These are phyloP conservation scores for Eugenia klotzschiana DNA, from an alignment of 441 rosid species.

Conservation along the genomic window DNA sequence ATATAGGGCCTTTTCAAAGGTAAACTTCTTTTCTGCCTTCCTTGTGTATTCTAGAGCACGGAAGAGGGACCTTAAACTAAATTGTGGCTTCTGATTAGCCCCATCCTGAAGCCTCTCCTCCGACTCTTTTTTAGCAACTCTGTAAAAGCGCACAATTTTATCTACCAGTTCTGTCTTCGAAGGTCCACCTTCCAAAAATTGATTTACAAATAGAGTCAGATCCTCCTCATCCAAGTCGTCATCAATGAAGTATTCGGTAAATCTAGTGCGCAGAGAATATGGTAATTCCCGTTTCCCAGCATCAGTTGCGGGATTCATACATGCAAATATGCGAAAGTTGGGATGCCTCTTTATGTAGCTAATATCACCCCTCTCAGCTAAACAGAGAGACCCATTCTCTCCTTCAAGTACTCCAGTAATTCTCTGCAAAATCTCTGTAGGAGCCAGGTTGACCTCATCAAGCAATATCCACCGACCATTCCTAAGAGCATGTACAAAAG, in stretches of 20 bases:
- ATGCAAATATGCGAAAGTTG: constrained; percentile 79
- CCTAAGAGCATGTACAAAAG: constrained; percentile 80
- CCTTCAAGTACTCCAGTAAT: constrained; percentile 91
- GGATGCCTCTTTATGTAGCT: constrained; percentile 58
- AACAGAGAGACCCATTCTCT: constrained; percentile 78
- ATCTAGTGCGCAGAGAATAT: constrained; percentile 61
- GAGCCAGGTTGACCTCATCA: constrained; percentile 96
- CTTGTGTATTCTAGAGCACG: constrained; percentile 81
- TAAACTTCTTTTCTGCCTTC: constrained; percentile 42
- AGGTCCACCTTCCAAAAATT: constrained; percentile 51
- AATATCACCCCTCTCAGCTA: constrained; percentile 94
- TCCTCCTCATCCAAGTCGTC: constrained; percentile 70
- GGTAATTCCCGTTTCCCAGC: constrained; percentile 98
- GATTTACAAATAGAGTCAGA: constrained; percentile 54
- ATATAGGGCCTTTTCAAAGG: constrained; percentile 56
- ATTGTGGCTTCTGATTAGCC: constrained; percentile 96
- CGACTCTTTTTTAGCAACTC: constrained; percentile 56
- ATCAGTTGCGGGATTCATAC: constrained; percentile 99
- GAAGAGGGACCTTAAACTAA: constrained; percentile 89
- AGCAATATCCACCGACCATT: constrained; percentile 95
- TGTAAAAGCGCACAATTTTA: constrained; percentile 57
- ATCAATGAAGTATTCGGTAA: constrained; percentile 87
- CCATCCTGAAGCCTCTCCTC: constrained; percentile 97
- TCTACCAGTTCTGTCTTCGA: constrained; percentile 31
- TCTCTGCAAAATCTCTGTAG: constrained; percentile 92